Evolutionary conservation across 768 basidiomycete species (phyloP), one percentile per base, ranked within the genome.

Genomic region (Suillus plorans): DNA sequence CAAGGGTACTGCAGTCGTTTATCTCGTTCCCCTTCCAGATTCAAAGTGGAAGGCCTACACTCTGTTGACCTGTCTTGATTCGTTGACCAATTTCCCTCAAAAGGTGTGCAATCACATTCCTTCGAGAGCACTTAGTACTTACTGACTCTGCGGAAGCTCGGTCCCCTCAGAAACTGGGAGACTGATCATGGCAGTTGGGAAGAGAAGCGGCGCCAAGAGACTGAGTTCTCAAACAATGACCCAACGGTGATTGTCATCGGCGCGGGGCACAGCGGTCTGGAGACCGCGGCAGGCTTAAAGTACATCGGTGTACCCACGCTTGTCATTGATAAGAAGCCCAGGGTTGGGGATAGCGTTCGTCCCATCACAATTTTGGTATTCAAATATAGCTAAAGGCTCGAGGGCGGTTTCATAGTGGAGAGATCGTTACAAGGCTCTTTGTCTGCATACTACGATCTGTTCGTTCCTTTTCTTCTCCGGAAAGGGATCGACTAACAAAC

Each of bases 231-330:
- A 36, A 81, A 81, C n/a, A 71, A 68, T 9, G 80, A 82, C 44
- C 88, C 89, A 0, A 80, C 80, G 2, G 90, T 89, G 12, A 72
- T 91, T 37, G 77, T 91, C 31, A 76, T 90, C 25, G 87, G 89
- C 10, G 89, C 82, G 0, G 89, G 89, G 0, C 91, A 91, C 63
- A 84, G 82, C 65, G 92, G 90, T 1, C 75, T 94, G 34, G 84
- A 82, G 47, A 71, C 86, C 2, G 89, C 90, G 0, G 88, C 89
- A 2, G 80, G 89, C 22, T 76, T 93, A 61, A 87, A 87, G 69
- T 79, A 79, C 49, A 76, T 91, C 28, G 86, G 83, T n/a, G 75
- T 92, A 14, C 69, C 78, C 1, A 77, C 82, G 1, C 75, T 94
- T 12, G 73, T 89, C n/a, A 76, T 90, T 18, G 89, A 90, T 67